Percentiles rank a stretch among this genome's conserved stretches.
Evolutionary conservation across 768 basidiomycete species (phyloP).

Genomic region (Xerocomus potaroensis): DNA sequence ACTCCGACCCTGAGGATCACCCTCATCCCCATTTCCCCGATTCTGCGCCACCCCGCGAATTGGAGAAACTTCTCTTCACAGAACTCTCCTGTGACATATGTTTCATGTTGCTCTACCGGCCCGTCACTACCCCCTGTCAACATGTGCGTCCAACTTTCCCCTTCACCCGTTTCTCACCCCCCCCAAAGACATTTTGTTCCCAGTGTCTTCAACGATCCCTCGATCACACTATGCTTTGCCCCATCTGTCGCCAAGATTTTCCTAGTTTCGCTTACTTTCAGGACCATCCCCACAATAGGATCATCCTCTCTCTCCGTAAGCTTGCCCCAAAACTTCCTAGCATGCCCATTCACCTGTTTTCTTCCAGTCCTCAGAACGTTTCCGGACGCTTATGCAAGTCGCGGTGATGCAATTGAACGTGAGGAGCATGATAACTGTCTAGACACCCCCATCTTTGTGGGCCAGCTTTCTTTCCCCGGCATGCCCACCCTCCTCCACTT

Average conservation of each 20-base stretch:
- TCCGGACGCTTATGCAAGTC: conserved; percentile 58
- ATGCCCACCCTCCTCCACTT: conserved; percentile 89
- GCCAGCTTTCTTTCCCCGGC: conserved; percentile 86
- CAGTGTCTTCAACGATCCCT: conserved; percentile 87
- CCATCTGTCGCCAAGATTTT: conserved; percentile 77
- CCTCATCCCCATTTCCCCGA: conserved; percentile 8
- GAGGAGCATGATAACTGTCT: conserved; percentile 78
- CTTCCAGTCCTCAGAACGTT: conserved; percentile 63
- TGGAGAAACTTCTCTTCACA: conserved; percentile 57
- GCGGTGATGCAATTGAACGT: conserved; percentile 58
- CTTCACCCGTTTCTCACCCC: conserved; percentile 9
- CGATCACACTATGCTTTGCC: conserved; percentile 80
- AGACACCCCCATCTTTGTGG: conserved; percentile 89
- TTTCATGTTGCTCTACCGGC: conserved; percentile 75
- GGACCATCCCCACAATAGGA: conserved; percentile 71
- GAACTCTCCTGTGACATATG: conserved; percentile 93
- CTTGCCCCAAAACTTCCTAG: conserved; percentile 5
- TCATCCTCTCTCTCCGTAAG: conserved; percentile 66
- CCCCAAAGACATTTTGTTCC: conserved; percentile 82
- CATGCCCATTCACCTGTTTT: conserved; percentile 7
- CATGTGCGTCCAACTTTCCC: conserved; percentile 55
- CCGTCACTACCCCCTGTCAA: conserved; percentile 92
- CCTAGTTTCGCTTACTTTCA: conserved; percentile 77
- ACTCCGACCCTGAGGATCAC: conserved; percentile 28
- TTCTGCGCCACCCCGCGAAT: conserved; percentile 31